A percentile compares a stretch with the other conserved stretches of the same genome.
Conservation (phyloP, 2,329 filamentous ascomycete genomes). For the Aspergillus fumigatiaffinis region DNA sequence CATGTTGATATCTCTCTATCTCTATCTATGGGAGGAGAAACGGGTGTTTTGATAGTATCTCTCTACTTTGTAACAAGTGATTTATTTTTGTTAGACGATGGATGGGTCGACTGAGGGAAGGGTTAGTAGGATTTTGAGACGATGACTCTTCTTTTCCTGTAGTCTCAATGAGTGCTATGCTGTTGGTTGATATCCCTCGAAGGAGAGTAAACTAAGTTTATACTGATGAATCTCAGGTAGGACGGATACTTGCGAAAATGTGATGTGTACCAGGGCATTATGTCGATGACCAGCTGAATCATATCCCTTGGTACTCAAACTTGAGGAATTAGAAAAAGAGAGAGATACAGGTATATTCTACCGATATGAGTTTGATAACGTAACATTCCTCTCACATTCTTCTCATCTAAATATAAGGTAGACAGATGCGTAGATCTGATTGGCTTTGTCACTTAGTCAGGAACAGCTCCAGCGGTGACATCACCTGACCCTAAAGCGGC, state of each 20-base stretch:
- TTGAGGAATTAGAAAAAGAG: not conserved
- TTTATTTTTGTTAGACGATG: too few species aligned
- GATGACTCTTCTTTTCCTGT: too few species aligned
- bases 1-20: not conserved
- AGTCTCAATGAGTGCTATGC: not conserved
- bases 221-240: not conserved
- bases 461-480: constrained; percentile 2
- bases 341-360: too few species aligned
- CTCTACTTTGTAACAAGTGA: not conserved
- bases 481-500: constrained; percentile 17
- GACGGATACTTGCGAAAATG: not conserved
- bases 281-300: not conserved
- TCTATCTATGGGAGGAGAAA: too few species aligned
- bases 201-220: not conserved
- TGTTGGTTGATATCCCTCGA: not conserved
- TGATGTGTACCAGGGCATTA: not conserved
- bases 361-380: not conserved
- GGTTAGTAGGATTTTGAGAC: too few species aligned
- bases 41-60: not conserved
- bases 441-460: not conserved
- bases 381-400: not conserved
- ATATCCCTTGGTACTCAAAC: not conserved
- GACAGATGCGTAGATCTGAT: not conserved
- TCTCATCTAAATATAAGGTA: not conserved
- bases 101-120: not conserved